phyloP scores from a whole-genome alignment of 2,329 filamentous ascomycete genomes.

The Clonostachys sp. region DNA sequence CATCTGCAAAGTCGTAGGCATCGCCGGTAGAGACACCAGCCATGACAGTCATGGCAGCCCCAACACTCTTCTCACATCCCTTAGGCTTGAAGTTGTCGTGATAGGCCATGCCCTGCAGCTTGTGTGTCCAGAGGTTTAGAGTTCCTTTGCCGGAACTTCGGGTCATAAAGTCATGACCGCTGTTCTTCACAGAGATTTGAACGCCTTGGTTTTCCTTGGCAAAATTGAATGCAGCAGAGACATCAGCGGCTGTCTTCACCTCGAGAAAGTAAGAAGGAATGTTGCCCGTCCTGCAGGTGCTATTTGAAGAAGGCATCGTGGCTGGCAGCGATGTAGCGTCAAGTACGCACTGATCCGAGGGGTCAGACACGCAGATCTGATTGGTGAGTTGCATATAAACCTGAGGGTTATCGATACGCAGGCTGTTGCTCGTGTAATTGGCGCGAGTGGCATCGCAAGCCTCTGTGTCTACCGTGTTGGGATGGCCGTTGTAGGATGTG shows the following conservation, averaged over 20 bases:
- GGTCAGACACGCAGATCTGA: too few species aligned
- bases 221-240: constrained; percentile 40
- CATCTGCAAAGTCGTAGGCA: constrained; percentile 39
- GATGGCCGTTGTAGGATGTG: constrained; percentile 25
- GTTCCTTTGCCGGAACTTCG: constrained; percentile 58
- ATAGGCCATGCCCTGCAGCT: constrained; percentile 35
- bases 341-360: too few species aligned
- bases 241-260: constrained; percentile 32
- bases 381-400: too few species aligned
- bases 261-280: constrained; percentile 35
- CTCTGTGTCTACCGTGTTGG: constrained; percentile 19
- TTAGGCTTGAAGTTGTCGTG: constrained; percentile 9
- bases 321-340: too few species aligned
- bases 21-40: constrained; percentile 49
- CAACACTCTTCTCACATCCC: constrained; percentile 32
- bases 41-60: constrained; percentile 44
- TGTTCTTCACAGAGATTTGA: constrained; percentile 45
- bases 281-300: constrained; percentile 29
- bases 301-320: too few species aligned
- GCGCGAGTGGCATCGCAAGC: constrained; percentile 30
- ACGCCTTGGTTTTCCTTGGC: constrained; percentile 34
- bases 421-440: constrained; percentile 1
- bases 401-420: too few species aligned
- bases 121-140: constrained; percentile 52
- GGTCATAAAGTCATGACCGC: constrained; percentile 50